These are phyloP conservation scores for Aciculoconidium aculeatum DNA, from an alignment of 805 yeast genomes.

Conservation along the genomic window DNA sequence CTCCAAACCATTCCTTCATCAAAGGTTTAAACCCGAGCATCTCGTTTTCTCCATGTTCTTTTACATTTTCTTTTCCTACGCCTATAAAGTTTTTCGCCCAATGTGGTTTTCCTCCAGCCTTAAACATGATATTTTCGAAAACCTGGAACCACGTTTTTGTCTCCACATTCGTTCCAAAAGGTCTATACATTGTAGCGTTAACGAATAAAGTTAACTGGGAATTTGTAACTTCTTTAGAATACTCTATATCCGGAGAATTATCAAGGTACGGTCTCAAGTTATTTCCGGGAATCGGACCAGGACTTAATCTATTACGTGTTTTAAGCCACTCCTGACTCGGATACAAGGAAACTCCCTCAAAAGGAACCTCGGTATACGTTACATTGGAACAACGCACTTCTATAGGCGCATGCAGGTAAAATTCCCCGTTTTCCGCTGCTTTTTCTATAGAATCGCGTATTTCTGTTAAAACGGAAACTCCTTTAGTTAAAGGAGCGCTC, in stretches of 20 bases:
- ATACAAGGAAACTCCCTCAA: constrained; percentile 34
- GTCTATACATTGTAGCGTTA: constrained; percentile 94
- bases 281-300: constrained; percentile 86
- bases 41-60: no score
- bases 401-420: constrained; percentile 89
- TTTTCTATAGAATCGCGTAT: constrained; percentile 54
- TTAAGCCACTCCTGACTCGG: constrained; percentile 46
- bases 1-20: constrained; percentile 76
- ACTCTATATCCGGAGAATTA: constrained; percentile 63
- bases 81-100: constrained; percentile 97
- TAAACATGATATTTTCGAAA: constrained; percentile 74
- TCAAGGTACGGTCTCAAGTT: constrained; percentile 76
- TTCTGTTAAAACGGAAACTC: constrained; percentile 63
- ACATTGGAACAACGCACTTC: constrained; percentile 93
- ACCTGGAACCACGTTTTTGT: constrained; percentile 73
- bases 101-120: constrained; percentile 90
- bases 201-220: constrained; percentile 78
- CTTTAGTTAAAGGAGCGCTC: constrained; percentile 85
- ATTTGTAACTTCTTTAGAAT: constrained; percentile 48
- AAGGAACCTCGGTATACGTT: constrained; percentile 41
- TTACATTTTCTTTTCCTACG: no score
- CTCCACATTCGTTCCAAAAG: constrained; percentile 72
- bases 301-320: constrained; percentile 44
- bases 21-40: constrained; percentile 75
- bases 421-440: constrained; percentile 58